Evolutionary conservation across 73 alveolate species (phyloP).

Genomic region (Paramecium primaurelia): DNA sequence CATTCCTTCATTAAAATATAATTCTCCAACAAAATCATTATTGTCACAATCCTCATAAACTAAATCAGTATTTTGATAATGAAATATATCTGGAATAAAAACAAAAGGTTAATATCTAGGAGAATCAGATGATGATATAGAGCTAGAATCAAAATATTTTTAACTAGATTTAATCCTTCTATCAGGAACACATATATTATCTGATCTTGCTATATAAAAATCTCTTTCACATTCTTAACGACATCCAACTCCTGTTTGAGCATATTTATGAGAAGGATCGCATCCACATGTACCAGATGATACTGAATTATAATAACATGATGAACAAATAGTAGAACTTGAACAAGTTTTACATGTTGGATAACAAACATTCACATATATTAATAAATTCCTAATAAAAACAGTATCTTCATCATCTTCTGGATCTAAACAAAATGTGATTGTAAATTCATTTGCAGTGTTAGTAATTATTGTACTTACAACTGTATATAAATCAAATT

Average conservation of each 20-base stretch:
- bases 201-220: background rate
- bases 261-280: background rate
- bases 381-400: background rate
- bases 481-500: background rate
- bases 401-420: background rate
- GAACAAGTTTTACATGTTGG: background rate
- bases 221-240: background rate
- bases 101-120: background rate
- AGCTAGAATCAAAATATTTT: background rate
- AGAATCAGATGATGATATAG: background rate
- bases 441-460: background rate
- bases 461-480: background rate
- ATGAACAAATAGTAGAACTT: background rate
- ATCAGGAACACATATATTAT: background rate
- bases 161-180: background rate
- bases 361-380: background rate
- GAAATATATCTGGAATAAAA: background rate
- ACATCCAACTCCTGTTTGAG: background rate
- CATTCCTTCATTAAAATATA: background rate
- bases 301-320: background rate
- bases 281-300: background rate
- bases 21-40: background rate
- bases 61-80: background rate
- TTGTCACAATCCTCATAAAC: background rate
- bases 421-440: background rate